Conservation (phyloP, 116 monocot species). For the Thalassia testudinum region DNA sequence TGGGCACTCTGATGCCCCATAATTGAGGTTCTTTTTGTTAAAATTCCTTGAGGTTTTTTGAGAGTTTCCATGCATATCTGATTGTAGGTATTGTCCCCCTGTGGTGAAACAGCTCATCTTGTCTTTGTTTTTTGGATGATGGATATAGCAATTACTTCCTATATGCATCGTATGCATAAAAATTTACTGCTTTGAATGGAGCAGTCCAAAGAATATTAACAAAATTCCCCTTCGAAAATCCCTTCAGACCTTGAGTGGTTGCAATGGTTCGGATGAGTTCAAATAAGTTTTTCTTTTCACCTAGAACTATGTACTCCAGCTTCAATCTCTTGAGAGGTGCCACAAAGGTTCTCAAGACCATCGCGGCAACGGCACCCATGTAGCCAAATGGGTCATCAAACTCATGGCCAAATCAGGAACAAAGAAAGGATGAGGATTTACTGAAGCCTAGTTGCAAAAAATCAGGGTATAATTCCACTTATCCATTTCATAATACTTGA, state of each 20-base stretch:
- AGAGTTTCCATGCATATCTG: too few species aligned
- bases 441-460: slow-evolving; percentile 81
- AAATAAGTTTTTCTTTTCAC: slow-evolving; percentile 51
- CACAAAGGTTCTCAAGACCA: slow-evolving; percentile 92
- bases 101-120: too few species aligned
- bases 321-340: slow-evolving; percentile 96
- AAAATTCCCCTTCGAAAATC: slow-evolving; percentile 95
- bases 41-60: too few species aligned
- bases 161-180: slow-evolving; percentile 91
- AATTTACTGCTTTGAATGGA: slow-evolving; percentile 92
- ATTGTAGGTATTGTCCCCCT: too few species aligned
- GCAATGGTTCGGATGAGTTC: slow-evolving; percentile 53
- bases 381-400: slow-evolving; percentile 60
- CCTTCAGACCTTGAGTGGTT: slow-evolving; percentile 61
- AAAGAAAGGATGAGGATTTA: slow-evolving; percentile 60
- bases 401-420: slow-evolving; percentile 88
- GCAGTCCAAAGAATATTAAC: slow-evolving; percentile 95
- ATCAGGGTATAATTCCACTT: slow-evolving; percentile 31
- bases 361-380: slow-evolving; percentile 90
- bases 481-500: too few species aligned
- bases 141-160: slow-evolving; percentile 68
- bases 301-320: slow-evolving; percentile 84
- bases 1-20: too few species aligned
- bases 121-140: too few species aligned
- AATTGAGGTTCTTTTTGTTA: too few species aligned